A percentile compares a stretch with the other conserved stretches of the same genome.
Evolutionary conservation across 2,329 filamentous ascomycete species (phyloP).

Genomic region (Aureobasidium pullulans): DNA sequence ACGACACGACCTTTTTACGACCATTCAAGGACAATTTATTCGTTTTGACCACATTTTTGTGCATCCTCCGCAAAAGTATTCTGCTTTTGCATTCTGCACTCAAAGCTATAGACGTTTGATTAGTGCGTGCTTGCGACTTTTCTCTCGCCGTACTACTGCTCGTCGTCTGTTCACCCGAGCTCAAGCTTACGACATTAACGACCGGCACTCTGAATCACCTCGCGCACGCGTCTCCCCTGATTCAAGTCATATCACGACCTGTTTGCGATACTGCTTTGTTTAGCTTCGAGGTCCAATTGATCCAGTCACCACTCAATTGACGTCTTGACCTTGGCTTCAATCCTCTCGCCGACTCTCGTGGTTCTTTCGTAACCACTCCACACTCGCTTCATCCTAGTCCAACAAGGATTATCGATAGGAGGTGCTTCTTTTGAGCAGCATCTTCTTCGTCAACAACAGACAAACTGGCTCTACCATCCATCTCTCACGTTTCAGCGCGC

Average conservation of each 20-base stretch:
- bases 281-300: slow-evolving; percentile 5
- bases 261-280: slow-evolving; percentile 4
- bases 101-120: slow-evolving; percentile 7
- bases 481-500: slow-evolving; percentile 75
- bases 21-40: slow-evolving; percentile 12
- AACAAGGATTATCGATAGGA: slow-evolving; percentile 4
- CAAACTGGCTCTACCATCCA: slow-evolving; percentile 91
- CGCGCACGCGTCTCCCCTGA: slow-evolving; percentile 1
- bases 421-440: slow-evolving; percentile 16
- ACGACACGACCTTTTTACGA: slow-evolving; percentile 15
- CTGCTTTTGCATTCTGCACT: slow-evolving; percentile 9
- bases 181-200: slow-evolving; percentile 7
- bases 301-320: slow-evolving; percentile 7
- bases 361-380: slow-evolving; percentile 9
- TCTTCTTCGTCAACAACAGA: slow-evolving; percentile 42
- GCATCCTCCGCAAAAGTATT: slow-evolving; percentile 1
- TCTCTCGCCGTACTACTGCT: slow-evolving; percentile 9
- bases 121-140: slow-evolving; percentile 6
- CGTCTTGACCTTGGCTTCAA: neutral
- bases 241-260: slow-evolving; percentile 4
- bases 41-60: slow-evolving; percentile 13
- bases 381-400: slow-evolving; percentile 9
- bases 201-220: slow-evolving; percentile 10
- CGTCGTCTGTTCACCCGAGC: slow-evolving; percentile 5
- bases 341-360: slow-evolving; percentile 2